phyloP scores from a whole-genome alignment of 2,329 filamentous ascomycete genomes.

The Ophiostoma himal-ulmi region DNA sequence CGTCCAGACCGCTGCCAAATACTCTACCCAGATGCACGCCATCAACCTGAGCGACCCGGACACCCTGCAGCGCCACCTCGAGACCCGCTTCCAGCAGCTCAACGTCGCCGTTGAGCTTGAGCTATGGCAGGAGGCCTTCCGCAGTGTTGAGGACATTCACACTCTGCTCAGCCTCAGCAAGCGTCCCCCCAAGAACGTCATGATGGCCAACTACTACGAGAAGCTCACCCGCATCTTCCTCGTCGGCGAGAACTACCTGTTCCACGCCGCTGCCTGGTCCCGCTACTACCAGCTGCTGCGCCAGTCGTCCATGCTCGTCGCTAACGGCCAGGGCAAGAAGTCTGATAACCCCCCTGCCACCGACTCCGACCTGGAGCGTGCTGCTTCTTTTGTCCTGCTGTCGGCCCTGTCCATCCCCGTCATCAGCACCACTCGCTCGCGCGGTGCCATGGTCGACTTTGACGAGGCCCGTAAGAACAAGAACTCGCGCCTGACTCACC shows the following conservation, averaged over 20 bases:
- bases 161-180: constrained; percentile 96
- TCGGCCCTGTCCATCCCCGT: constrained; percentile 97
- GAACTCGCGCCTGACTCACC: constrained; percentile 92
- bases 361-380: constrained; percentile 86
- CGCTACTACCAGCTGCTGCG: constrained; percentile 95
- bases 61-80: constrained; percentile 91
- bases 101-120: constrained; percentile 98
- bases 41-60: constrained; percentile 98
- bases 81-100: constrained; percentile 96
- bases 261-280: constrained; percentile 96
- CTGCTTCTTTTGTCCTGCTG: constrained; percentile 89
- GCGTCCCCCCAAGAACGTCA: constrained; percentile 94
- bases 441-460: constrained; percentile 91
- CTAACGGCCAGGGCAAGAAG: constrained; percentile 82
- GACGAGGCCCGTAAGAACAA: constrained; percentile 98
- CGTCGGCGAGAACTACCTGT: constrained; percentile 98
- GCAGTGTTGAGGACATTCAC: constrained; percentile 97
- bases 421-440: constrained; percentile 95
- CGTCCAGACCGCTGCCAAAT: constrained; percentile 97
- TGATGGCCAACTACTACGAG: constrained; percentile 99
- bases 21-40: constrained; percentile 97
- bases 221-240: constrained; percentile 98
- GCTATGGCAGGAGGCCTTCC: constrained; percentile 98
- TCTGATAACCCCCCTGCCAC: constrained; percentile 86
- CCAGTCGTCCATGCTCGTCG: constrained; percentile 77